Evolutionary conservation across 225 moss, liverwort and hornwort species (phyloP).

Genomic region (Pseudoscleropodium purum): DNA sequence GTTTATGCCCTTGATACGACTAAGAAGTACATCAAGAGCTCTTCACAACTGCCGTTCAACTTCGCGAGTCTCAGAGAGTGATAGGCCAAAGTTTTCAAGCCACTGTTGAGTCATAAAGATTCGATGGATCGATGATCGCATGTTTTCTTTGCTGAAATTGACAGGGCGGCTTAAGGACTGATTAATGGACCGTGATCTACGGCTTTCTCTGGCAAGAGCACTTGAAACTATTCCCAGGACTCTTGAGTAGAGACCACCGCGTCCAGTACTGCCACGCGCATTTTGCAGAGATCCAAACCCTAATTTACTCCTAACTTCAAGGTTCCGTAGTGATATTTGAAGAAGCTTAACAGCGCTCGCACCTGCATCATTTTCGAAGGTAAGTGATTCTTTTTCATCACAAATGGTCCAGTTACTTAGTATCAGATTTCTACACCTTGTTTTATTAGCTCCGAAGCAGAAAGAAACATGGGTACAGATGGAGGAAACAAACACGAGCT

Average conservation of each 20-base stretch:
- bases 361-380: background rate
- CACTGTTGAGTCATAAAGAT: background rate
- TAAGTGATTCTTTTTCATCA: background rate
- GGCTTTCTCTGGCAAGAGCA: background rate
- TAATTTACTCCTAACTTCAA: background rate
- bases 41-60: background rate
- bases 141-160: background rate
- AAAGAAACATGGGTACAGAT: too few species aligned
- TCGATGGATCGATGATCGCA: background rate
- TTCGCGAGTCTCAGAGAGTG: background rate
- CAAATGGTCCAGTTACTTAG: background rate
- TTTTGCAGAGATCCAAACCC: background rate
- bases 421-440: too few species aligned
- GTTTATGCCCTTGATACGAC: background rate
- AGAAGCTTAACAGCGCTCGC: background rate
- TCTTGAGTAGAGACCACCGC: background rate
- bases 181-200: background rate
- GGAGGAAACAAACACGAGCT: too few species aligned
- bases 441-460: too few species aligned
- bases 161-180: background rate
- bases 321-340: background rate
- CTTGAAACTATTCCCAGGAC: background rate
- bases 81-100: background rate
- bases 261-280: too few species aligned
- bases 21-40: background rate